A percentile compares a stretch with the other conserved stretches of the same genome.
Evolutionary conservation across 768 basidiomycete genomes (phyloP).

Genomic region (Mycena epipterygia): DNA sequence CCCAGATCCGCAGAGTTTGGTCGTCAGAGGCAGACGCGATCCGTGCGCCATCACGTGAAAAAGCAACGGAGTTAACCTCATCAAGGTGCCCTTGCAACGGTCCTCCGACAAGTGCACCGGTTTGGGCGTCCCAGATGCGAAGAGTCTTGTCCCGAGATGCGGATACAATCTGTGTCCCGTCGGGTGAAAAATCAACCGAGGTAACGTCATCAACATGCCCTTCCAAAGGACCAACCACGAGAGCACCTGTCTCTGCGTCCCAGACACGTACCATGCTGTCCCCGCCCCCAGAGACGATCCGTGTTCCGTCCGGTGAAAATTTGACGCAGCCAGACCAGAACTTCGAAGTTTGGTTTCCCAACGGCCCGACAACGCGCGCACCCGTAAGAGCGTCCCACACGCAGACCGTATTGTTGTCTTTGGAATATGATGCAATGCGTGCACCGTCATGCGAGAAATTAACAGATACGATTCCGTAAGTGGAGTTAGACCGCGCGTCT

Average conservation of each 20-base stretch:
- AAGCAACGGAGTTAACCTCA: background rate
- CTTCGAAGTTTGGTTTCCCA: no score
- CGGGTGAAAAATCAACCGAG: background rate
- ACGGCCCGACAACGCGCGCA: no score
- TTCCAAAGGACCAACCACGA: background rate
- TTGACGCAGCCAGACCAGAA: no score
- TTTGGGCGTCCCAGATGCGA: background rate
- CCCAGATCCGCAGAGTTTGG: no score
- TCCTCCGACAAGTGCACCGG: background rate
- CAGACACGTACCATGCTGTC: constrained; percentile 37
- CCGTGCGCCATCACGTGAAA: background rate
- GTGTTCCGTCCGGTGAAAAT: constrained; percentile 41
- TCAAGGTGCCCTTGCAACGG: background rate
- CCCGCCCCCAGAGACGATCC: constrained; percentile 34
- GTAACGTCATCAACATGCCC: background rate
- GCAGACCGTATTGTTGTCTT: no score
- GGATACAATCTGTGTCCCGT: background rate
- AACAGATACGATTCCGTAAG: no score
- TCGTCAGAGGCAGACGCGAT: no score
- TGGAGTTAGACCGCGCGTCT: no score
- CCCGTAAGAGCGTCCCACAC: no score
- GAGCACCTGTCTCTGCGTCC: constrained; percentile 30
- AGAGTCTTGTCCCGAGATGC: background rate
- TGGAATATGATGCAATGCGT: no score
- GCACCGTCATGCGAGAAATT: no score